Evolutionary conservation across 306 rosid species (phyloP).

Genomic region (Leucaena leucocephala): DNA sequence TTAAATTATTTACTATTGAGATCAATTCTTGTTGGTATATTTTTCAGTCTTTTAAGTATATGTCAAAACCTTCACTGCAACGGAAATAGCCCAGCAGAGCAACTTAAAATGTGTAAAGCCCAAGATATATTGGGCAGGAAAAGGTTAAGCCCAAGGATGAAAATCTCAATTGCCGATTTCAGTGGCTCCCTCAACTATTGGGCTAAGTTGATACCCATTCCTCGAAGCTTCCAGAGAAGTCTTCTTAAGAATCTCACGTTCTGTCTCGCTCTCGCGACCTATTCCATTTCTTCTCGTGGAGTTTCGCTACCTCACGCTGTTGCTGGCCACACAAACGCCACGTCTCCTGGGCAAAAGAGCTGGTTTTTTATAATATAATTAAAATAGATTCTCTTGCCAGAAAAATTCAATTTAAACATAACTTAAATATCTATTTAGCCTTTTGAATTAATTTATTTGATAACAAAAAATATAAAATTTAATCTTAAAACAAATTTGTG

Average conservation of each 20-base stretch:
- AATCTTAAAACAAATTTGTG: not conserved
- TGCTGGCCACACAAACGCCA: not conserved
- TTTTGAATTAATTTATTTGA: not conserved
- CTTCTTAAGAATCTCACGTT: not conserved
- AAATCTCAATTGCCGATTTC: not conserved
- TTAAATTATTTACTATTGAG: too few species aligned
- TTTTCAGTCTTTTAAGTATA: too few species aligned
- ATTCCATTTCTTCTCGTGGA: not conserved
- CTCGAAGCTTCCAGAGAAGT: not conserved
- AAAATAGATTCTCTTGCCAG: not conserved
- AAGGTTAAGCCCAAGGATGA: not conserved
- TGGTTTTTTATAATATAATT: too few species aligned
- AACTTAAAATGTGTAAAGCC: too few species aligned
- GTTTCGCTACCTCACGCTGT: not conserved
- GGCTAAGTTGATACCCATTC: not conserved
- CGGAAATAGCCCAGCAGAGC: too few species aligned
- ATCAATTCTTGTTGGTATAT: too few species aligned
- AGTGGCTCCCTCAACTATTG: not conserved
- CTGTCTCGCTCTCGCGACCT: too few species aligned
- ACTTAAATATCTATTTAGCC: not conserved
- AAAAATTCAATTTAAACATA: not conserved
- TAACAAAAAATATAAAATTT: not conserved
- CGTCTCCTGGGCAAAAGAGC: not conserved
- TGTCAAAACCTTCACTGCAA: too few species aligned
- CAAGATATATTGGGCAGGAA: not conserved